phyloP scores from a whole-genome alignment of 495 filamentous ascomycete species.

The Tuber indicum region DNA sequence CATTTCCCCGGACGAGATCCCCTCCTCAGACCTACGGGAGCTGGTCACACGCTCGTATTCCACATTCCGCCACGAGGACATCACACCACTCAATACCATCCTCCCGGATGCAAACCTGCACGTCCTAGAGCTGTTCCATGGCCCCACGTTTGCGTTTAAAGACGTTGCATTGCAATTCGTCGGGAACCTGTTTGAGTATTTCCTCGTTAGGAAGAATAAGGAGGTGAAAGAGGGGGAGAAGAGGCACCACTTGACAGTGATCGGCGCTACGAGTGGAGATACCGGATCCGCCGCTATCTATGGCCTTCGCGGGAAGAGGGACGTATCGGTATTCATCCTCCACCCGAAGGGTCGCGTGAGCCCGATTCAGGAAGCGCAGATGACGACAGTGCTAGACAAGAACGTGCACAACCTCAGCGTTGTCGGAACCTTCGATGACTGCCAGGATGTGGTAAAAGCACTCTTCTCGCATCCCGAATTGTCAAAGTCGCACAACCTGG shows the following conservation, averaged over 20 bases:
- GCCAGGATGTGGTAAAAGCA: constrained; percentile 90
- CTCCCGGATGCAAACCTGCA: constrained; percentile 62
- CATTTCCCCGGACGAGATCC: constrained; percentile 76
- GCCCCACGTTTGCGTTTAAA: constrained; percentile 94
- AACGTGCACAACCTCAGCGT: constrained; percentile 89
- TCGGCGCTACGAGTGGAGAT: constrained; percentile 89
- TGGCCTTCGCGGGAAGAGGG: constrained; percentile 93
- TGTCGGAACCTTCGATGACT: constrained; percentile 88
- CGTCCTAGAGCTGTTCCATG: constrained; percentile 92
- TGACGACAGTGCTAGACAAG: constrained; percentile 79
- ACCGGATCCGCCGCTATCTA: constrained; percentile 95
- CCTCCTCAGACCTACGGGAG: constrained; percentile 64
- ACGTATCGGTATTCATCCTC: constrained; percentile 85
- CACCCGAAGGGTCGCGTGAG: constrained; percentile 76
- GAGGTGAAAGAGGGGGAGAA: constrained; percentile 42
- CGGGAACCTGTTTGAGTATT: constrained; percentile 94
- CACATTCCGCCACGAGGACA: constrained; percentile 70
- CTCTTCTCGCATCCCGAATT: constrained; percentile 75
- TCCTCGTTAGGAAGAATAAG: constrained; percentile 73
- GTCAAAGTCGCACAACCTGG: constrained; percentile 67
- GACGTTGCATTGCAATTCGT: constrained; percentile 85
- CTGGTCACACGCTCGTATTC: constrained; percentile 77
- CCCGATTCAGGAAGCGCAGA: constrained; percentile 87
- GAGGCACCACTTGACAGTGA: constrained; percentile 78
- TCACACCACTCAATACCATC: constrained; percentile 63